phyloP scores from a whole-genome alignment of 441 rosid species.

The Raphanus hybrid region DNA sequence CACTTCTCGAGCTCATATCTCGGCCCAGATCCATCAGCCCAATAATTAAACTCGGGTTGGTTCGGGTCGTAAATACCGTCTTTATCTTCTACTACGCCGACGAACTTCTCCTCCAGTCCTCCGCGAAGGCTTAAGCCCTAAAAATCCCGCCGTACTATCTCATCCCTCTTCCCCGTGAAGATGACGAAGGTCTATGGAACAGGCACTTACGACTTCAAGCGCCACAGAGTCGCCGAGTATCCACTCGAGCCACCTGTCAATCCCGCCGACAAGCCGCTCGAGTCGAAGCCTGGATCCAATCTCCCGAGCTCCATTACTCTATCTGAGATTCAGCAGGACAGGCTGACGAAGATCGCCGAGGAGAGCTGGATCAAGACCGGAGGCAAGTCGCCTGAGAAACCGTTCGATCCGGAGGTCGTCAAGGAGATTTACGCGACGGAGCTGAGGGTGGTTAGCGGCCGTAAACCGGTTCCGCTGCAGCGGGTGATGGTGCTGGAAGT shows the following conservation, averaged over 20 bases:
- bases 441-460: constrained; percentile 70
- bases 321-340: constrained; percentile 92
- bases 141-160: constrained; percentile 15
- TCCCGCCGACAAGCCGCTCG: constrained; percentile 58
- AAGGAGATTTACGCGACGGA: constrained; percentile 85
- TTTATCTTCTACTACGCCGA: neutral
- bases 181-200: constrained; percentile 97
- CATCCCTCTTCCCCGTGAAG: constrained; percentile 15
- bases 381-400: constrained; percentile 50
- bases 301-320: constrained; percentile 85
- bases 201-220: constrained; percentile 96
- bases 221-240: constrained; percentile 98
- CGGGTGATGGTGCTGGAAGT: constrained; percentile 97
- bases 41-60: constrained; percentile 3
- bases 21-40: neutral
- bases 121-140: constrained; percentile 37
- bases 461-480: constrained; percentile 91
- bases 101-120: constrained; percentile 25
- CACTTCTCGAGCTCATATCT: neutral
- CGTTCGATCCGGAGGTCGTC: constrained; percentile 79
- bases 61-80: neutral
- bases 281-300: constrained; percentile 70
- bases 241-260: constrained; percentile 65
- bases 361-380: constrained; percentile 78
- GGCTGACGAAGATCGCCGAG: constrained; percentile 76